Evolutionary conservation across 257 asterid species (phyloP), one percentile per base, ranked within the genome.

Genomic region (Nicotiana noctiflora): DNA sequence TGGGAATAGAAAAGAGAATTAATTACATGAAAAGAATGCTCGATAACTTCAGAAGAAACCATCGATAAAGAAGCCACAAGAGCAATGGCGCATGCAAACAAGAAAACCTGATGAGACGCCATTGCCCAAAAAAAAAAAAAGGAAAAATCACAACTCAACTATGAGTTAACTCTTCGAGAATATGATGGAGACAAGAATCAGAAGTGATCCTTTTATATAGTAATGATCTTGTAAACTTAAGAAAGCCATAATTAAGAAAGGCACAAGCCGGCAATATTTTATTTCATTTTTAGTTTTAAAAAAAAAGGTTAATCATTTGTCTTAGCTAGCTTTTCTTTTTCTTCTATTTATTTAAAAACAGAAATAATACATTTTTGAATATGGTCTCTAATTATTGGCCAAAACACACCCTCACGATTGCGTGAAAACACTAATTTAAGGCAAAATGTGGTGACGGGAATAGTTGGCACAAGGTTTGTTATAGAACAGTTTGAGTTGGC

Each of bases 41-140:
- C 21, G 6, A 76, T 21, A 76, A 76, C 65, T 17, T 27, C 80
- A 56, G 80, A 66, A 55, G 68, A 76, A 60, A 60, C 51, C 29
- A 76, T 2, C 7, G 56, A 76, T 18, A 67, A 56, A 56, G 34
- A 57, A 32, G 37, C 67, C 8, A 76, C 51, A 56, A 76, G 53
- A 76, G 80, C 68, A 32, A 76, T 60, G 53, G 80, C 29, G 29
- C 80, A 76, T 27, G 68, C 80, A 76, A 76, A 76, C 31, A 56
- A 56, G 32, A 76, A 79, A 62, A 62, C 27, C 25, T 61, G 66
- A 1, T 4, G 66, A 68, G 19, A 31, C 29, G 32, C n/a, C 76
- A 40, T 68, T 40, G 75, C 75, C 29, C n/a, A n/a, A n/a, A n/a
- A n/a, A n/a, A n/a, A 66, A 31, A 66, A 32, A 34, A 7, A 9